Base-by-base conservation (phyloP, 2,329 filamentous ascomycete genomes). In the Cladosporium sp. region DNA sequence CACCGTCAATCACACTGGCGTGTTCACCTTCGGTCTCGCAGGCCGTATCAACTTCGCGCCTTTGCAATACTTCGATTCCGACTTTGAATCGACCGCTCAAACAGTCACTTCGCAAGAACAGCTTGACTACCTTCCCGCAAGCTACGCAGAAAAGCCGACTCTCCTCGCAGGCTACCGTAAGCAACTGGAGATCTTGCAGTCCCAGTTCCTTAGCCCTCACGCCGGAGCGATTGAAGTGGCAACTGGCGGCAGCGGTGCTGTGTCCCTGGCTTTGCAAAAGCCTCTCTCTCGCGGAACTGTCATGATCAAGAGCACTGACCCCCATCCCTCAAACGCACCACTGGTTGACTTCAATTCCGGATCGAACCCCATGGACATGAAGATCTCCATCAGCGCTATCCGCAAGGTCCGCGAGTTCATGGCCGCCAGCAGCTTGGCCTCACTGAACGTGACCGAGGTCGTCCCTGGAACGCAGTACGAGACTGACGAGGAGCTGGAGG, bases 401-500 rank as follows among this genome's bases (percentile, higher is more conserved):
- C 47, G 49, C 3, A 63, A 55, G 18, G 60, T 41, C 14, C 60
- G 60, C 12, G 60, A 63, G 24, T 63, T 63, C 49, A 63, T 63
- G 60, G 32, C 44, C 4, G 60, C 60, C 14, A 34, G 32, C 4
- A 54, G 44, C 18, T 21, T 54, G 7, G 10, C 30, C 12, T 52
- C 49, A 8, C 34, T 63, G n/a, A 36, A 41, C 8, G 30, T 51
- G 7, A 38, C 49, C 1, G 60, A 63, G 49, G 5, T 11, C 66
- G 69, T 67, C 54, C 73, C 70, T n/a, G 67, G 68, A 26, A 38
- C 66, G 12, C 62, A 65, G 28, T 52, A 66, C 3, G 24, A 64
- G 18, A 69, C 66, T 1, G 66, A 72, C 28, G 71, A 66, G 41
- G 65, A 74, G 36, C 72, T 71, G 65, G 60, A 63, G 15, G 49